Percentiles rank a stretch among this genome's conserved stretches.
phyloP scores from a whole-genome alignment of 441 rosid species.

The Erysimum cheiri region DNA sequence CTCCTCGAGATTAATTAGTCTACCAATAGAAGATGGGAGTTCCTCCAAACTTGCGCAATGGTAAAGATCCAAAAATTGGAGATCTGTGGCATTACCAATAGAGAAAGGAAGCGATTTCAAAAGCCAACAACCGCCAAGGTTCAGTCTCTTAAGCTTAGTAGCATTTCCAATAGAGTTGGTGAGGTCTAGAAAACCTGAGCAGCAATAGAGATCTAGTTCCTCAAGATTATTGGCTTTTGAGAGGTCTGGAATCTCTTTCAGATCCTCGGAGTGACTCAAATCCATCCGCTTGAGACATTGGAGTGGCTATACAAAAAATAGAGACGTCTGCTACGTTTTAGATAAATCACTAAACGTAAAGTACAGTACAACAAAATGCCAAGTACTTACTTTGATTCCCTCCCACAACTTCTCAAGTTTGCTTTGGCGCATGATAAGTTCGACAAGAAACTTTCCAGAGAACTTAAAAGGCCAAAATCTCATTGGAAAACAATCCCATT shows the following conservation, averaged over 20 bases:
- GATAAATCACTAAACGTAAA: background rate
- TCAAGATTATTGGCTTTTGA: slow-evolving; percentile 14
- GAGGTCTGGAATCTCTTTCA: slow-evolving; percentile 37
- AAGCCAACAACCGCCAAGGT: slow-evolving; percentile 19
- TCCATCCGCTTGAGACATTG: slow-evolving; percentile 9
- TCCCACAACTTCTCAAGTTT: slow-evolving; percentile 41
- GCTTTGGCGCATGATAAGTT: slow-evolving; percentile 29
- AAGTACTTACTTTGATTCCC: slow-evolving; percentile 39
- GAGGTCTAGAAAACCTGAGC: slow-evolving; percentile 5
- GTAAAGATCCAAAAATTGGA: background rate
- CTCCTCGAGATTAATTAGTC: slow-evolving; percentile 16
- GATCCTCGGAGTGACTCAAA: background rate
- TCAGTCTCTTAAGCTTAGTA: slow-evolving; percentile 8
- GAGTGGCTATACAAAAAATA: slow-evolving; percentile 29
- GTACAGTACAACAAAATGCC: background rate
- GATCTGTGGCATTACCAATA: background rate
- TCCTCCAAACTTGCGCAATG: background rate
- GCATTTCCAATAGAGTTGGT: slow-evolving; percentile 22
- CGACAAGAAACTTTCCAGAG: slow-evolving; percentile 17
- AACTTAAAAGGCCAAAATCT: slow-evolving; percentile 30
- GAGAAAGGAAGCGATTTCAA: slow-evolving; percentile 13
- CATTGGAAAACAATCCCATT: slow-evolving; percentile 37
- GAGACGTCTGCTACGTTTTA: background rate
- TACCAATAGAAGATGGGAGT: slow-evolving; percentile 29
- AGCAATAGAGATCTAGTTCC: background rate